phyloP scores from a whole-genome alignment of 202 grass and related monocot species.

The Setaria italica region DNA sequence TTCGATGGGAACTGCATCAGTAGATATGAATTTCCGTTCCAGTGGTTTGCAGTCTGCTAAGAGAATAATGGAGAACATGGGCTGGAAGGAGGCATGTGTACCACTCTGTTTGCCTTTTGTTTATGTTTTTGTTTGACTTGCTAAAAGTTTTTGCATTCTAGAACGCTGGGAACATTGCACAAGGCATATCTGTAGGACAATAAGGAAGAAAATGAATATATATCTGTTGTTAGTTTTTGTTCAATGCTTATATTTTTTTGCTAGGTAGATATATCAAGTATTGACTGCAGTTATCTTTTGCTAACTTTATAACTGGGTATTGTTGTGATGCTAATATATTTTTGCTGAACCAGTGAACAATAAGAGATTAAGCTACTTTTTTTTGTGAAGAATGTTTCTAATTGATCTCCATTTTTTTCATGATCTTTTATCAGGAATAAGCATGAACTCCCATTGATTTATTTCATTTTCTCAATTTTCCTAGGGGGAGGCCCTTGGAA shows the following conservation, averaged over 20 bases:
- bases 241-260: slow-evolving; percentile 19
- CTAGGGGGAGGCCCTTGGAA: slow-evolving; percentile 77
- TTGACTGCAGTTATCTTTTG: background rate
- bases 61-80: slow-evolving; percentile 93
- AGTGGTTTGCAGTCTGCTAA: slow-evolving; percentile 68
- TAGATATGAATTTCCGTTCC: slow-evolving; percentile 66
- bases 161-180: background rate
- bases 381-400: slow-evolving; percentile 12
- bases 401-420: background rate
- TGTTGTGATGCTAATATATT: slow-evolving; percentile 20
- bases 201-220: slow-evolving; percentile 7
- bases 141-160: slow-evolving; percentile 37
- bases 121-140: slow-evolving; percentile 42
- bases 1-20: slow-evolving; percentile 52
- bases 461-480: slow-evolving; percentile 33
- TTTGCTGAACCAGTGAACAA: slow-evolving; percentile 2
- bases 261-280: slow-evolving; percentile 3
- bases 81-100: slow-evolving; percentile 78
- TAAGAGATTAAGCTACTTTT: background rate
- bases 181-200: slow-evolving; percentile 19
- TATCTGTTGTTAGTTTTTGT: background rate
- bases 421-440: slow-evolving; percentile 19
- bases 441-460: slow-evolving; percentile 22
- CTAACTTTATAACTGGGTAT: background rate
- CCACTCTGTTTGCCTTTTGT: background rate